Base-by-base conservation (phyloP, 768 basidiomycete species). In the Suillus discolor region DNA sequence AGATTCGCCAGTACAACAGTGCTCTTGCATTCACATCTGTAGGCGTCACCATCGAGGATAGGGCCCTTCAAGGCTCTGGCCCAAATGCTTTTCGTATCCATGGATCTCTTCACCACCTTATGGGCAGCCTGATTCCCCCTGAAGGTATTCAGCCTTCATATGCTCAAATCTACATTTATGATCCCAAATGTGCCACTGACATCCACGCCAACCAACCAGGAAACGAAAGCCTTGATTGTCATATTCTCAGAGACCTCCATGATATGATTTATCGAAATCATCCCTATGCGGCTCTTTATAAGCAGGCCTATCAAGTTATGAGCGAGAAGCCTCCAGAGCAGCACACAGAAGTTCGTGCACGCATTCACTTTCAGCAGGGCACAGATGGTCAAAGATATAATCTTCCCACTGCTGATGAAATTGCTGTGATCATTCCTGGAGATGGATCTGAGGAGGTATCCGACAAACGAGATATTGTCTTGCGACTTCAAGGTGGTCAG, bases 81-180 rank as follows among this genome's bases (percentile, higher is more conserved):
- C 75, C 77, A 5, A 77, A 73, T 16, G 72, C 77, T 7, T 82
- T 80, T 63, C 63, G 67, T 0, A 76, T 84, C 7, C 74, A 70
- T 68, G 79, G 78, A 0, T 69, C 78, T 53, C 78, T 84, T 0
- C 71, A 70, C 60, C 81, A 85, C 68, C 60, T 61, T 0, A 71
- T 77, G 8, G 82, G 81, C 0, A 61, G 76, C 5, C 70, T 85
- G 0, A 28, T 65, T 2, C 75, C 81, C 25, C 11, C 62, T 0
- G 54, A 57, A 25, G 73, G 67, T 1, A 16, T 44, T 2, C 41
- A 34, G 0, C 77, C 81, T 0, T 39, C 62, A 0, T 84, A 78
- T 73, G 75, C 79, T 0, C 82, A 85, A 61, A 73, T 84, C 0
- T 83, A 82, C 1, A 72, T 83, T 2, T 75, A 80, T 71, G 81